Base-by-base conservation (phyloP, 352 stramenopile genomes). In the Pythium folliculosum region DNA sequence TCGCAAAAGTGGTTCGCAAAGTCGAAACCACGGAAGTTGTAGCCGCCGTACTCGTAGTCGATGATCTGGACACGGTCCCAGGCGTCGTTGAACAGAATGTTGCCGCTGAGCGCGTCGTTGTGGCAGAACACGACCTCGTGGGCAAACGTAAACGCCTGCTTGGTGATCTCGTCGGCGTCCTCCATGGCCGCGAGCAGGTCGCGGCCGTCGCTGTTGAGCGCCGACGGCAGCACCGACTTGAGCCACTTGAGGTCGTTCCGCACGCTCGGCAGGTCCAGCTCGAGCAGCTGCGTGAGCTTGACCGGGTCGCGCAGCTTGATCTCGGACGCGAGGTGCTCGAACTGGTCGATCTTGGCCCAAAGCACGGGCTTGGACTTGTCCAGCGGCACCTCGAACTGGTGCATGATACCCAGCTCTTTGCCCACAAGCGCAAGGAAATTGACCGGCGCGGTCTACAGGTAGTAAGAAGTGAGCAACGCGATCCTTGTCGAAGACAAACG, bases 1-100 rank as follows among this genome's bases (percentile, higher is more conserved):
- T 98, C 91, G 65, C 88, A 97, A 70, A 98, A 98, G 66, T 98
- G 93, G 75, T 98, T 98, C 56, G 89, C 94, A 71, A 98, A 94
- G 79, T 98, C 94, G 67, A 97, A 98, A 19, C 75, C 94, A 14
- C 92, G 91, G 68, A 87, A 97, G 77, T 98, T 98, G 81, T 93
- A 97, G 47, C 86, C 90, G 49, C 89, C 92, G 72, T 98, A 98
- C 78, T 98, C 94, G 76, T 97, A 98, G 79, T 98, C 94, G 67
- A 98, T 98, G 70, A 98, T 91, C 77, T 95, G 90, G 51, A 98
- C 87, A 40, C 88, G 87, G 65, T 88, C 75, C 81, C 88, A 93
- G 43, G 70, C 65, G 35, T 86, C 77, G 67, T 85, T 90, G 73
- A 92, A 78, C 51, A 96, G 63, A 53, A 94, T 91, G 75, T 94